Conservation (phyloP, 2,329 filamentous ascomycete species). For the Microsporum canis region DNA sequence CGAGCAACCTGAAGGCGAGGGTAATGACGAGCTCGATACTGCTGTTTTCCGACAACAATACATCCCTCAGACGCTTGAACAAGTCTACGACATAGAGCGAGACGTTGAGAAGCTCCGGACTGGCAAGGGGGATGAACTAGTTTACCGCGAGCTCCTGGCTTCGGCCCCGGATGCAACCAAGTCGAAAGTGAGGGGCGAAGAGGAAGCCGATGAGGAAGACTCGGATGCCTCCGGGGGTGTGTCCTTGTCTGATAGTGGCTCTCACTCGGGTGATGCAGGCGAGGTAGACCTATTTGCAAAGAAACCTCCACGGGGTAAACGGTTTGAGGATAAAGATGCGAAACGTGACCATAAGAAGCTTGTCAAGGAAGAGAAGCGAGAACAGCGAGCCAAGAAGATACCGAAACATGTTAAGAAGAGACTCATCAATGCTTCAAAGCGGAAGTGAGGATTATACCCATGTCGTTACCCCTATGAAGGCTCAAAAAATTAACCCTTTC, state of each 20-base stretch:
- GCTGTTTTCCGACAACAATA: constrained; percentile 94
- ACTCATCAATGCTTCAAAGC: constrained; percentile 46
- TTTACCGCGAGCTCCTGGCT: constrained; percentile 77
- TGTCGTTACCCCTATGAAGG: background rate
- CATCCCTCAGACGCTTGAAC: constrained; percentile 88
- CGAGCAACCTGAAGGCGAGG: constrained; percentile 31
- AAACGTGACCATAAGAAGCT: constrained; percentile 82
- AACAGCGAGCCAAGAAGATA: constrained; percentile 89
- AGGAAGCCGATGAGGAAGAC: constrained; percentile 28
- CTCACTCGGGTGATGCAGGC: constrained; percentile 23
- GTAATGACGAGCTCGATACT: constrained; percentile 63
- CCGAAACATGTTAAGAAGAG: constrained; percentile 94
- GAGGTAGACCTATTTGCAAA: constrained; percentile 49
- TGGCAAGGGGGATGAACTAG: constrained; percentile 62
- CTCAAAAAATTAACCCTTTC: too few relatives aligned
- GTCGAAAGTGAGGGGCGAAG: constrained; percentile 15
- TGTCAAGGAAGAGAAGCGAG: constrained; percentile 89
- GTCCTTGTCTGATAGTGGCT: constrained; percentile 31
- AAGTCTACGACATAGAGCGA: constrained; percentile 92
- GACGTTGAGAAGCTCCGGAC: constrained; percentile 67
- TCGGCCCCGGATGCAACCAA: constrained; percentile 41
- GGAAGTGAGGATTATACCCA: constrained; percentile 21
- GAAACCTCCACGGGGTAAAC: constrained; percentile 62
- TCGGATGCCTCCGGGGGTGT: constrained; percentile 29
- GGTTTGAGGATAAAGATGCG: constrained; percentile 81